phyloP scores from a whole-genome alignment of 2,329 filamentous ascomycete species.

The Neofusicoccum cordaticola region DNA sequence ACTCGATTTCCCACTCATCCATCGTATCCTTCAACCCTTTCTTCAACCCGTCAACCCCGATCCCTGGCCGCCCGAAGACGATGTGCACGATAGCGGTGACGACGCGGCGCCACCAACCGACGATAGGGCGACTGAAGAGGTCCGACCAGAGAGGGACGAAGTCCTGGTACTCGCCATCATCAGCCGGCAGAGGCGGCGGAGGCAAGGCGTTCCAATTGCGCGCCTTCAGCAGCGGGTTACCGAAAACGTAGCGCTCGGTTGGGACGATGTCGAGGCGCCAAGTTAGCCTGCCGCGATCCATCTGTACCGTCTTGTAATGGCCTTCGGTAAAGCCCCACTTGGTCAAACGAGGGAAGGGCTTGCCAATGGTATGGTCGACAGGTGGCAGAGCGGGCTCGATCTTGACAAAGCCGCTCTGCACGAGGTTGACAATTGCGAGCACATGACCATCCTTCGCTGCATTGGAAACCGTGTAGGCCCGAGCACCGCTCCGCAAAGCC shows the following conservation, averaged over 20 bases:
- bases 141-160: slow-evolving; percentile 69
- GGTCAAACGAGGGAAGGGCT: slow-evolving; percentile 41
- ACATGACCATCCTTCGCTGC: slow-evolving; percentile 62
- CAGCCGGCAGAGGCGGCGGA: slow-evolving; percentile 26
- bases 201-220: slow-evolving; percentile 25
- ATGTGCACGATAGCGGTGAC: slow-evolving; percentile 62
- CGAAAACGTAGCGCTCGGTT: slow-evolving; percentile 57
- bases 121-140: slow-evolving; percentile 60
- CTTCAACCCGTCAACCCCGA: slow-evolving; percentile 24
- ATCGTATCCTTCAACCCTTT: slow-evolving; percentile 31
- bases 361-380: slow-evolving; percentile 46
- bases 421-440: slow-evolving; percentile 65
- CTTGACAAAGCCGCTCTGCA: slow-evolving; percentile 56
- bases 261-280: slow-evolving; percentile 62
- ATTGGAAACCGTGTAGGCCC: slow-evolving; percentile 47
- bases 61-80: slow-evolving; percentile 61
- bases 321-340: slow-evolving; percentile 69
- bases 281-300: slow-evolving; percentile 63
- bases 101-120: slow-evolving; percentile 61
- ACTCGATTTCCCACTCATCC: slow-evolving; percentile 19
- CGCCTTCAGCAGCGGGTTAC: slow-evolving; percentile 47
- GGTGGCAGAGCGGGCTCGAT: slow-evolving; percentile 57
- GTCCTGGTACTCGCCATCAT: slow-evolving; percentile 38
- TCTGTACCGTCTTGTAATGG: slow-evolving; percentile 68
- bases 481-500: slow-evolving; percentile 40